Evolutionary conservation across 768 basidiomycete species (phyloP), one percentile per base, ranked within the genome.

Genomic region (Amanita polypyramis): DNA sequence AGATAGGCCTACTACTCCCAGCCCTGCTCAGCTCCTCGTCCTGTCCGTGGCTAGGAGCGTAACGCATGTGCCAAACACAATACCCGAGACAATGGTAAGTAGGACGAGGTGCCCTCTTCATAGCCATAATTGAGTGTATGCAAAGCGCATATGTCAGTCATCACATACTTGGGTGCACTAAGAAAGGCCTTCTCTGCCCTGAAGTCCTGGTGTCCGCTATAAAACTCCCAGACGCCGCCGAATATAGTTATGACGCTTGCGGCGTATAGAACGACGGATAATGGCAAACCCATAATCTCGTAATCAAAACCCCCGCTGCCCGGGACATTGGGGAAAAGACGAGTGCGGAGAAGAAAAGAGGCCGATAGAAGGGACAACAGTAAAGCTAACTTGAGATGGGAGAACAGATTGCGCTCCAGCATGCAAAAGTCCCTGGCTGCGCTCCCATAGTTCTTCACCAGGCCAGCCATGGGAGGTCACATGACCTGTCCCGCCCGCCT

Each of bases 371-470:
- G 65, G 6, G 75, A 73, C 23, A 88, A 67, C 19, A 88, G 63
- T 8, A 85, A 65, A 4, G 76, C 80, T 21, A 87, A 70, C 55
- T 78, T 83, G 47, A 83, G 51, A 57, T 88, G 80, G 0, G 83
- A 73, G 27, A 88, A 67, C 43, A 85, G 65, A 55, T 88, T 87
- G 44, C 85, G 72, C 61, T 87, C 85, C 11, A 88, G 71, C 83
- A 87, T 85, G 62, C 76, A 81, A 52, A 77, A 85, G 59, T 88
- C 85, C 56, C 84, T 70, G n/a, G 82, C 81, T 5, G 68, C 67
- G 54, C 84, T 81, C 37, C 78, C 79, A 20, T 61, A 61, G 53
- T 78, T 76, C 29, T 19, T 12, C 15, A 49, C 23, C 12, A 43
- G 12, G 30, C 20, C 34, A 25, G 41, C 14, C 30, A 32, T 32